These are phyloP conservation scores for Phialocephala sp. DNA, from an alignment of 2,329 filamentous ascomycete species.

Conservation along the genomic window DNA sequence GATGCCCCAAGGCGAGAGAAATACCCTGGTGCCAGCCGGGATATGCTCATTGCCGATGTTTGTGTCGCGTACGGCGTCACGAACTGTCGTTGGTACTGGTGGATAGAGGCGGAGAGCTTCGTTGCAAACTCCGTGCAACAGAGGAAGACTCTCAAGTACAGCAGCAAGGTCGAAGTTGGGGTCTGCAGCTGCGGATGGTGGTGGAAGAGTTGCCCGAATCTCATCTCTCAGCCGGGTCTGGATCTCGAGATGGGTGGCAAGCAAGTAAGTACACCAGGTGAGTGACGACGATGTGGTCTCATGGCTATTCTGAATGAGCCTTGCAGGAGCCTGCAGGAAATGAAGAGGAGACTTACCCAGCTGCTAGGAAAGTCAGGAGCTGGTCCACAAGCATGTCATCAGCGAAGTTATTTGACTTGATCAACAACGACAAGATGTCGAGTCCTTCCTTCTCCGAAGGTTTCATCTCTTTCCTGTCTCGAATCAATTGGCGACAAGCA, in stretches of 20 bases:
- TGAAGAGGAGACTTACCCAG: conserved; percentile 53
- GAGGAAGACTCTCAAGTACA: conserved; percentile 67
- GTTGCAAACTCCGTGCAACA: conserved; percentile 68
- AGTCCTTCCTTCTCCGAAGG: conserved; percentile 55
- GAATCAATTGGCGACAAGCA: conserved; percentile 66
- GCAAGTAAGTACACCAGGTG: conserved; percentile 70
- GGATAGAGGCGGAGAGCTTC: conserved; percentile 73
- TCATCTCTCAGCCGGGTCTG: conserved; percentile 67
- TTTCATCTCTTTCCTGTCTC: conserved; percentile 66
- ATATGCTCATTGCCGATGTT: conserved; percentile 60
- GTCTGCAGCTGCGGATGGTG: conserved; percentile 27
- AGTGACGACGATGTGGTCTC: conserved; percentile 78
- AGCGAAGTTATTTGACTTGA: conserved; percentile 75
- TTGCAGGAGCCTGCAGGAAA: too few species aligned
- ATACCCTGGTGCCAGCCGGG: conserved; percentile 61
- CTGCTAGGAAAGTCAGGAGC: conserved; percentile 85
- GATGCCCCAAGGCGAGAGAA: conserved; percentile 59
- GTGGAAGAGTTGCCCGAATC: conserved; percentile 53
- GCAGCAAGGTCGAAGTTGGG: conserved; percentile 49
- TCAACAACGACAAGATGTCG: conserved; percentile 80
- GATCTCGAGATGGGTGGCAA: conserved; percentile 62
- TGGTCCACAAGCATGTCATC: conserved; percentile 83
- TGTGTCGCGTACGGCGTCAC: conserved; percentile 61
- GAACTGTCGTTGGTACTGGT: conserved; percentile 68
- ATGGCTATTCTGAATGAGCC: conserved; percentile 52